phyloP scores from a whole-genome alignment of 179 eudicot genomes.

The Beta corolliflora region DNA sequence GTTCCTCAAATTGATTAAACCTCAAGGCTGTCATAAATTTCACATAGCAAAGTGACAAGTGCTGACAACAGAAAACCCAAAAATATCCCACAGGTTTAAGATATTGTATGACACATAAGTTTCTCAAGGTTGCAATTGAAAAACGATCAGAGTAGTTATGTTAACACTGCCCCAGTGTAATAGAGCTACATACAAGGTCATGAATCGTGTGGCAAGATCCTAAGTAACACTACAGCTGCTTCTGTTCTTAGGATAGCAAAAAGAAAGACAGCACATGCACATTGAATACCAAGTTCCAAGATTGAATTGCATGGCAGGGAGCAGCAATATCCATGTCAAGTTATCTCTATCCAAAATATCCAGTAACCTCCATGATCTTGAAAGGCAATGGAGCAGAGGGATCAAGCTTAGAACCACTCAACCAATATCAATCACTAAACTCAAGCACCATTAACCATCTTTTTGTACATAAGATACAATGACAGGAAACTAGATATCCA shows the following conservation, averaged over 20 bases:
- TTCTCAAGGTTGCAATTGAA: no score
- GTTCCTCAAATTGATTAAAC: no score
- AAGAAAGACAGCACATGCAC: neutral
- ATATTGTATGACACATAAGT: no score
- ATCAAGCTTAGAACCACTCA: neutral
- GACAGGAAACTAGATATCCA: neutral
- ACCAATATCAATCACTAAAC: neutral
- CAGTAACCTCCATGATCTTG: neutral
- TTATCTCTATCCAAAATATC: no score
- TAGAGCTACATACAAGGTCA: neutral
- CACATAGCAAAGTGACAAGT: no score
- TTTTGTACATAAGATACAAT: no score
- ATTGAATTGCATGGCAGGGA: neutral
- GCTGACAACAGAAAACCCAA: no score
- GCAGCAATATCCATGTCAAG: neutral
- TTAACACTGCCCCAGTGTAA: neutral
- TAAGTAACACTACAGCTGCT: no score
- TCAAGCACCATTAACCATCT: neutral
- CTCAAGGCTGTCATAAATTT: no score
- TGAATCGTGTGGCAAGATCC: neutral
- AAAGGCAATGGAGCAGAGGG: neutral
- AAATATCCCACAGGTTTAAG: no score
- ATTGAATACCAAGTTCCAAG: neutral
- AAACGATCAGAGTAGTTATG: no score
- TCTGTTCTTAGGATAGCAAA: no score